Base-by-base conservation (phyloP, 306 rosid species). In the Quercus wislizeni region DNA sequence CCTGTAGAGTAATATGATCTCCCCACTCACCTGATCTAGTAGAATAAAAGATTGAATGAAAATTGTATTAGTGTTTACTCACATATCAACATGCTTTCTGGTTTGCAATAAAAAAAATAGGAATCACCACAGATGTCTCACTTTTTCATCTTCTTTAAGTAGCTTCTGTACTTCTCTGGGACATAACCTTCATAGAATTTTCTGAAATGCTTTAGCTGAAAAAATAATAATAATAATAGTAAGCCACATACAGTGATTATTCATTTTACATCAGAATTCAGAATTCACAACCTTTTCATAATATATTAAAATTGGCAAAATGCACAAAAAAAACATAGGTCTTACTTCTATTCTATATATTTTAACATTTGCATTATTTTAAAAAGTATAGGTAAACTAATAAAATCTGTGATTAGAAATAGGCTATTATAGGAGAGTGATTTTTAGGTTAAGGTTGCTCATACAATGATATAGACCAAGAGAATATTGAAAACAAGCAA, bases 1-100 rank as follows among this genome's bases (percentile, higher is more conserved):
- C 99, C 81, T 96, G 99, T 38, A 96, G 85, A 33, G 98, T 93
- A 81, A 96, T 73, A 89, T 96, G 99, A 89, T 96, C 99, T 85
- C 99, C 99, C 99, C 99, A 96, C 81, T 96, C 99, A 69, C 98
- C 99, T 56, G 94, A 73, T 88, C 99, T 96, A 87, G 87, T 69
- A 79, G 51, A 74, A 86, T 71, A 73, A 67, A 76, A 84, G 20
- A 3, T 27, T 6, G 81, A 54, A 68, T 41, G 81, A 77, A 86
- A 54, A 82, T 31, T 5, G 21, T 79, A 84, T 84, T 76, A 83
- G 81, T 43, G 55, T 68, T 82, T 75, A 81, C 70, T 35, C 71
- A 78, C 74, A 78, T n/a, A 75, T 58, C 56, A 75, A 63, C 61
- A 82, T 59, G 80, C 75, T 77, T 78, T 77, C 31, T 69, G 79